Conservation (phyloP, 352 stramenopile species). For the Globisporangium nagaii region DNA sequence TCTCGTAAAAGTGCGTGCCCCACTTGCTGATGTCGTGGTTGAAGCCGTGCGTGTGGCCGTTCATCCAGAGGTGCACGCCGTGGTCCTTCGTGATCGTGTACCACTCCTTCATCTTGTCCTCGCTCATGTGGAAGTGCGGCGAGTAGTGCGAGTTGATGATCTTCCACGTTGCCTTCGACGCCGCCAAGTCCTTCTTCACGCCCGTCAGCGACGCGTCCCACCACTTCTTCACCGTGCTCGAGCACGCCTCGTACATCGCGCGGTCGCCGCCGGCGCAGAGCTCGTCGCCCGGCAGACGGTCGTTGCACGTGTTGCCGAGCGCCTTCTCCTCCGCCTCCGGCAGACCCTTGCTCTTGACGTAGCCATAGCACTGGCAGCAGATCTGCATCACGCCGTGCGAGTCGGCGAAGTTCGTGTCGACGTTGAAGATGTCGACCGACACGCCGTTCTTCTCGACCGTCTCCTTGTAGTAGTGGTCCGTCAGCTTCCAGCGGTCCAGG, state of each 20-base stretch:
- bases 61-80: slow-evolving; percentile 74
- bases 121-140: slow-evolving; percentile 85
- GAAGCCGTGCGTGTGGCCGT: slow-evolving; percentile 85
- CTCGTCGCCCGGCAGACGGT: slow-evolving; percentile 50
- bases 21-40: slow-evolving; percentile 83
- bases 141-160: slow-evolving; percentile 89
- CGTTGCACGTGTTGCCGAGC: slow-evolving; percentile 70
- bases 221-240: slow-evolving; percentile 70
- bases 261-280: slow-evolving; percentile 60
- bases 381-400: slow-evolving; percentile 82
- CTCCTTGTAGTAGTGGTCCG: slow-evolving; percentile 85
- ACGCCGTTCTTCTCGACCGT: slow-evolving; percentile 70
- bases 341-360: slow-evolving; percentile 62
- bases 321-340: slow-evolving; percentile 35
- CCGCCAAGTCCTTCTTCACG: slow-evolving; percentile 60
- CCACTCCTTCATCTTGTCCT: slow-evolving; percentile 87
- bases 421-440: slow-evolving; percentile 85
- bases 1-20: slow-evolving; percentile 87
- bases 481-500: slow-evolving; percentile 69
- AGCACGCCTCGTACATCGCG: slow-evolving; percentile 77
- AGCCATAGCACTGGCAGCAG: slow-evolving; percentile 87
- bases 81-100: slow-evolving; percentile 79
- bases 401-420: slow-evolving; percentile 84
- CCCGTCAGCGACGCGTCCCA: slow-evolving; percentile 68
- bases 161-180: slow-evolving; percentile 80